Evolutionary conservation across 805 yeast species (phyloP), one percentile per base, ranked within the genome.

Genomic region (Kurtzmaniella cleridarum): DNA sequence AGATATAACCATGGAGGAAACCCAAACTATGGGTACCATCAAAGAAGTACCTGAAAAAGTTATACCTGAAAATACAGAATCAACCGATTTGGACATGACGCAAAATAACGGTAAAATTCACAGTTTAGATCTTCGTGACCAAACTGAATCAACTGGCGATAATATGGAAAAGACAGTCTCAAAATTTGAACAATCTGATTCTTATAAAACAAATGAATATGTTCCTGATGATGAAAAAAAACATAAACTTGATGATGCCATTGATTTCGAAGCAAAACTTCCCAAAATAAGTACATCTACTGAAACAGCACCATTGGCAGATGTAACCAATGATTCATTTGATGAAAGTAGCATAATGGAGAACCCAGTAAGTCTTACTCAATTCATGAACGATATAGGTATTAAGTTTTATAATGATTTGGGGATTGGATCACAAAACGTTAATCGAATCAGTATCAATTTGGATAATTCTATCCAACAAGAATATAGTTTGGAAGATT

Each of bases 351-450:
- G 54, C 23, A 57, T 47, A 13, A 51, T 57, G 30, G 61, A 59
- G 37, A 43, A 41, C 3, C 62, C 66, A 3, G 69, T 69, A 3
- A 49, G 67, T 2, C 54, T 73, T 24, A 50, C 55, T 2, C 57
- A 60, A 12, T 73, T 73, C 36, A 50, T 73, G 48, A 47, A 49
- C 7, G 69, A 66, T 35, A 57, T 71, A 15, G 66, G 66, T 2
- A 58, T 71, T 12, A 60, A 59, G 36, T 73, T 73, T 41, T 71
- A 63, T 47, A 77, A 73, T 46, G 76, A 73, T 46, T 57, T 71
- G 35, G 68, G 64, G 29, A 58, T 66, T 16, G 60, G 59, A 16
- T 49, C 55, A 2, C 53, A 55, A 16, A 38, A 56, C 3, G 45
- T 56, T 3, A 47, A 51, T 6, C 46, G 61, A 29, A 40, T 56